phyloP scores from a whole-genome alignment of 345 rosid species.

The Citrus medica region DNA sequence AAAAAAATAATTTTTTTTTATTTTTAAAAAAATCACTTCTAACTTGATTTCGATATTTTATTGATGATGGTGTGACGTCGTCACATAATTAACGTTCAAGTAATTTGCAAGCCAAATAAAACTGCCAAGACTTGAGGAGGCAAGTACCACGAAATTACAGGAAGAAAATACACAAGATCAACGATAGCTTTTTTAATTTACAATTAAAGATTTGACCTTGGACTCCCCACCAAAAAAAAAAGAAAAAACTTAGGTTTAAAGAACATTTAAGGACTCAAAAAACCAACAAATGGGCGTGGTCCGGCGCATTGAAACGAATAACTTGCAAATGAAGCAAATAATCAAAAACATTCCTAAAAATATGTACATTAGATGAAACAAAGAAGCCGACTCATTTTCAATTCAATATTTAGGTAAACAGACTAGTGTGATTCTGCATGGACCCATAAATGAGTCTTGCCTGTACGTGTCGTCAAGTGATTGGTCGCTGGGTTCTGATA shows the following conservation, averaged over 20 bases:
- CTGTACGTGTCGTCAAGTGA: conserved; percentile 12
- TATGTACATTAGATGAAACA: conserved; percentile 30
- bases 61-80: no score
- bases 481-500: conserved; percentile 29
- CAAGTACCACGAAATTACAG: conserved; percentile 4
- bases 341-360: neutral
- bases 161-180: neutral
- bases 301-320: neutral
- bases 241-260: neutral
- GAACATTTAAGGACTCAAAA: neutral
- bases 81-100: neutral
- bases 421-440: neutral
- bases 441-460: neutral
- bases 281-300: conserved; percentile 5
- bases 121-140: conserved; percentile 15
- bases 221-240: rapidly evolving
- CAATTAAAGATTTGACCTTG: neutral
- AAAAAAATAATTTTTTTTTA: no score
- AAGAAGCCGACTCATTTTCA: conserved; percentile 38
- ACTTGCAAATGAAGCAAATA: conserved; percentile 14
- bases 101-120: neutral
- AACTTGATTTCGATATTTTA: neutral
- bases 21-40: no score
- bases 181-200: conserved; percentile 7
- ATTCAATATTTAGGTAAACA: neutral